phyloP scores from a whole-genome alignment of 1,284 basidiomycete genomes.

The Salmacisia buchloeana region DNA sequence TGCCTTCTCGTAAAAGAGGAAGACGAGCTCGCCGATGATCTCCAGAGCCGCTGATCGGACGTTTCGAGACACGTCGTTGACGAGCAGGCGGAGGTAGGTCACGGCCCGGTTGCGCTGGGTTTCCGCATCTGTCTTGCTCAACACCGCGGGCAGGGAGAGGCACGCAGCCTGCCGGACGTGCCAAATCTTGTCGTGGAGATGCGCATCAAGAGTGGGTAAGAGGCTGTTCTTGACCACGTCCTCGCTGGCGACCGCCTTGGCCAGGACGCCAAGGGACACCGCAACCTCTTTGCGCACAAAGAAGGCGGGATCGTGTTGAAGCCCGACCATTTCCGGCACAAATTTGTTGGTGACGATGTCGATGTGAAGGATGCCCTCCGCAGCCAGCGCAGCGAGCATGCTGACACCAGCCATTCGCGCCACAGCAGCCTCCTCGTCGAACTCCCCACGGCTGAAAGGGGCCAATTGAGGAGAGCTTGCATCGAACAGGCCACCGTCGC shows the following conservation, averaged over 20 bases:
- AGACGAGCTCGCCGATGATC: constrained; percentile 82
- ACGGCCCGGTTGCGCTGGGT: constrained; percentile 34
- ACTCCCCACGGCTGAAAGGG: constrained; percentile 19
- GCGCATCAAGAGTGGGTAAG: constrained; percentile 67
- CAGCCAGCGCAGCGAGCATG: constrained; percentile 71
- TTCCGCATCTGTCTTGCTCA: constrained; percentile 47
- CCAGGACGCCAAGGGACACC: constrained; percentile 78
- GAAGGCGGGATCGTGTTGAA: constrained; percentile 70
- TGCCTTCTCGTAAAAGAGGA: constrained; percentile 67
- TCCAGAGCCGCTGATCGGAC: constrained; percentile 81
- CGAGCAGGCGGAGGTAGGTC: constrained; percentile 53
- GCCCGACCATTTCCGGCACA: constrained; percentile 72
- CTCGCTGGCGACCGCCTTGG: constrained; percentile 60
- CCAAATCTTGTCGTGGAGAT: constrained; percentile 68
- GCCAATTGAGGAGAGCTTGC: constrained; percentile 16
- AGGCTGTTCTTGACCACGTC: constrained; percentile 8
- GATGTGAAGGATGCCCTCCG: constrained; percentile 54
- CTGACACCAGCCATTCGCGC: constrained; percentile 89
- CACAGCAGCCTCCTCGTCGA: constrained; percentile 67
- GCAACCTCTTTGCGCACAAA: constrained; percentile 86
- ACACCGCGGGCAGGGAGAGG: constrained; percentile 75
- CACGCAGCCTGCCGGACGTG: constrained; percentile 85
- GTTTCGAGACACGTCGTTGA: constrained; percentile 63
- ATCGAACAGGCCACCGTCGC: constrained; percentile 1
- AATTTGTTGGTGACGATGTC: constrained; percentile 59